Percentiles rank a stretch among this genome's conserved stretches.
phyloP scores from a whole-genome alignment of 2,329 filamentous ascomycete species.

The Penicillium psychrosexuale region DNA sequence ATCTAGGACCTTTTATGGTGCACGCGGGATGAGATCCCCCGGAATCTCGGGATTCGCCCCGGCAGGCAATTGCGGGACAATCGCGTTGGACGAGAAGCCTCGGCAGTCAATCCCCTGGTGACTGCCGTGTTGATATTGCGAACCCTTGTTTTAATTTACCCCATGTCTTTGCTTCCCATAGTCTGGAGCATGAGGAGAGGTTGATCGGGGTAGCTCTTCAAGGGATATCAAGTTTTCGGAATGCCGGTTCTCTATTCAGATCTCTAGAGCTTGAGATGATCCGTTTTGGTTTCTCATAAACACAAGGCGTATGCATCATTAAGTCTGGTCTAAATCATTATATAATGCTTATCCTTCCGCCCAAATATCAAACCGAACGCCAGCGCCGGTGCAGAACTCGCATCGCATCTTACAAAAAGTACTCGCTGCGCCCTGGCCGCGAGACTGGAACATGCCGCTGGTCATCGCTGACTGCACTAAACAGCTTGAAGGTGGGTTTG shows the following conservation, averaged over 20 bases:
- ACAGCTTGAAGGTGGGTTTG: conserved; percentile 74
- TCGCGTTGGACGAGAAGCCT: background rate
- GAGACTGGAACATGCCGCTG: conserved; percentile 45
- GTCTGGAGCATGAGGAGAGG: background rate
- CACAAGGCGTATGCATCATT: conserved; percentile 26
- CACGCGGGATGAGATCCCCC: conserved; percentile 17
- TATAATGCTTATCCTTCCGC: conserved; percentile 30
- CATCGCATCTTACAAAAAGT: conserved; percentile 43
- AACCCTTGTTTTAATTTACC: background rate
- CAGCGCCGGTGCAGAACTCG: conserved; percentile 33
- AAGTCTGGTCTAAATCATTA: conserved; percentile 37
- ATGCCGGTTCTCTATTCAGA: background rate
- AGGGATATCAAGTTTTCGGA: background rate
- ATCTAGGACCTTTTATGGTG: conserved; percentile 7
- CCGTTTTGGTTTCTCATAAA: background rate
- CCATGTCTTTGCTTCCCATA: background rate
- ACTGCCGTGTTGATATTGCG: background rate
- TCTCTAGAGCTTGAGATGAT: background rate
- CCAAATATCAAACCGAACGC: conserved; percentile 29
- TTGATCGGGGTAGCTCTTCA: background rate
- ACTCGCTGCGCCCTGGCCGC: conserved; percentile 48
- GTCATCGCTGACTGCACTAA: conserved; percentile 48
- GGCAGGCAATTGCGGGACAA: background rate
- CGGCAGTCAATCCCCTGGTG: background rate
- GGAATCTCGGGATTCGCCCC: conserved; percentile 10